Base-by-base conservation (phyloP, 805 yeast species). In the Ogataea dorogensis region DNA sequence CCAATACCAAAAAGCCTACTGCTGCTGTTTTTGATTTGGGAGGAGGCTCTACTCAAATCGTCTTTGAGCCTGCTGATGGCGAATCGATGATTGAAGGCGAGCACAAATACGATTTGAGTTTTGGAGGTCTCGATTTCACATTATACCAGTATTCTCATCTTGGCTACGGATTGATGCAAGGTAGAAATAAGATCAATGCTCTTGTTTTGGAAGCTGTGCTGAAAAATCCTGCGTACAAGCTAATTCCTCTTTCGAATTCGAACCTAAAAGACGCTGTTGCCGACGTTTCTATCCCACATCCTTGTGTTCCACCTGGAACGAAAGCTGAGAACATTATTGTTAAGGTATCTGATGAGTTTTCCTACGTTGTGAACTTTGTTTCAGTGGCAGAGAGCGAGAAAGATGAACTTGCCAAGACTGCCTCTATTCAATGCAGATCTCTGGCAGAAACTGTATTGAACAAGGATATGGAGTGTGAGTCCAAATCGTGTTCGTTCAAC, bases 21-120 rank as follows among this genome's bases (percentile, higher is more conserved):
- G 95, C 95, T 32, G 98, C 98, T 15, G 95, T 93, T 8, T 93
- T 93, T 56, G 99, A 93, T 62, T 75, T 93, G 42, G 99, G 98
- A 51, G 98, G 98, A 54, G 98, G 98, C 4, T 87, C 97, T 5
- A 93, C 99, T 10, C 98, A 94, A 67, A 88, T 93, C 65, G 99
- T 93, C 5, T 93, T 93, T 61, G 98, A 93, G 69, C 99, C 99
- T 15, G 62, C 68, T 35, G 68, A 75, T 28, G 70, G 71, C 30
- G 82, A 80, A 51, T 58, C 68, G 46, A 75, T 91, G 83, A 65
- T 73, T 31, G 88, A 81, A 9, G 64, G 97, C 41, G 97, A 89
- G 56, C 95, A 87, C 66, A 85, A 86, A 62, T 88, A 80, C 58
- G 75, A 75, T 44, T 71, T 88, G 49, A 61, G 71, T 15, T 93